phyloP scores from a whole-genome alignment of 2,329 filamentous ascomycete genomes.

The Cladophialophora yegresii region DNA sequence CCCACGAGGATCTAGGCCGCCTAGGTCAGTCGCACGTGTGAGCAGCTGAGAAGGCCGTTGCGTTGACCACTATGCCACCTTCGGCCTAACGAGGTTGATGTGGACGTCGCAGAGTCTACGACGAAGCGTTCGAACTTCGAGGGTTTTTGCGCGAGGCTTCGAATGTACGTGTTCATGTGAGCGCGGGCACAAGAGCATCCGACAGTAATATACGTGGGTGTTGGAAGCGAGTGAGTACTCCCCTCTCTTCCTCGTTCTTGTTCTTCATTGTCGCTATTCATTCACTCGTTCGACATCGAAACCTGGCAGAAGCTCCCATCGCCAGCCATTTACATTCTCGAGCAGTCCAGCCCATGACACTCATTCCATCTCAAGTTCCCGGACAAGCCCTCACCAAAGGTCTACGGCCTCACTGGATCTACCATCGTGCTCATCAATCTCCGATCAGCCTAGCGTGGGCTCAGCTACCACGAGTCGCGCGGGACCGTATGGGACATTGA shows the following conservation, averaged over 20 bases:
- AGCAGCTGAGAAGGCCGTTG: background rate
- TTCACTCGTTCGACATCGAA: background rate
- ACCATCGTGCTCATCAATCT: background rate
- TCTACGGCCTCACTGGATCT: background rate
- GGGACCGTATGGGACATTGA: background rate
- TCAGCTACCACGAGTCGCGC: background rate
- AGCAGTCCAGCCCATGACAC: background rate
- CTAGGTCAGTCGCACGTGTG: background rate
- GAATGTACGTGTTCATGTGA: background rate
- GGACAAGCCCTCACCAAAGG: background rate
- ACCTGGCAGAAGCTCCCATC: background rate
- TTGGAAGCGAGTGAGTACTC: background rate
- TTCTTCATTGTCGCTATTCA: background rate
- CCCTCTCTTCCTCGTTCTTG: background rate
- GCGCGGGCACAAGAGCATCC: background rate
- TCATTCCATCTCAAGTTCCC: background rate
- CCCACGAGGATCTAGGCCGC: background rate
- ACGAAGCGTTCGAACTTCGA: background rate
- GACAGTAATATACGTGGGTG: background rate
- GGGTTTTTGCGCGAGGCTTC: constrained; percentile 1
- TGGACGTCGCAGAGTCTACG: background rate
- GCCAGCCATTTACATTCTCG: background rate
- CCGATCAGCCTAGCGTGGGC: background rate
- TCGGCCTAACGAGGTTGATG: constrained; percentile 1
- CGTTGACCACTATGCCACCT: background rate